Base-by-base conservation (phyloP, 2,329 filamentous ascomycete species). In the Aspergillus latus region DNA sequence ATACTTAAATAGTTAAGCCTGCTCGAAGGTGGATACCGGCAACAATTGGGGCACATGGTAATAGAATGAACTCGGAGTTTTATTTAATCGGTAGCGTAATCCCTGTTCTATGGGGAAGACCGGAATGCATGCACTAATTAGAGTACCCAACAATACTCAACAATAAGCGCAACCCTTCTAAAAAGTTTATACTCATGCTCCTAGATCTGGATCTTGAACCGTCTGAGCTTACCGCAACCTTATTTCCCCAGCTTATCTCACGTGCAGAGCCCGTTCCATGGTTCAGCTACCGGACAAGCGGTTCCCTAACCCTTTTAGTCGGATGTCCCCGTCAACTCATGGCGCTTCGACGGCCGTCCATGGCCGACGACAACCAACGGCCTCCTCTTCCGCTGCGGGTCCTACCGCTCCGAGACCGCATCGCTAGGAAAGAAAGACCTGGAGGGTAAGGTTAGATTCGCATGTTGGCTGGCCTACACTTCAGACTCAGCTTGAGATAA, bases 251-350 rank as follows among this genome's bases (percentile, higher is more conserved):
- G 40, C n/a, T 42, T 36, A 37, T 39, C 37, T 62, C 60, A 62
- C 60, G 59, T 62, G 61, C 45, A 32, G 34, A 45, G 59, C 58
- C 57, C 57, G 62, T 63, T 58, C 60, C 57, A 64, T 62, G 58
- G 58, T 61, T 62, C 60, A 34, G n/a, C 8, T 37, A 13, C 9
- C 34, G 11, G 21, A 21, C 34, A 5, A 13, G 34, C 34, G 34
- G 34, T 13, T 13, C 32, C 21, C 43, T 29, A 32, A 50, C 49
- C 37, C 15, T 13, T 49, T 16, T 44, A 37, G 15, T 44, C 30
- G 26, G 48, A 15, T 36, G 21, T n/a, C n/a, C 32, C 47, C 15
- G 13, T 21, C 21, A 21, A 21, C 21, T 21, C 21, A 21, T 21
- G 21, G 21, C 21, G 21, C 21, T 21, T 21, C 21, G 21, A 21